phyloP scores from a whole-genome alignment of 2,329 filamentous ascomycete species.

The Tolypocladium inflatum region DNA sequence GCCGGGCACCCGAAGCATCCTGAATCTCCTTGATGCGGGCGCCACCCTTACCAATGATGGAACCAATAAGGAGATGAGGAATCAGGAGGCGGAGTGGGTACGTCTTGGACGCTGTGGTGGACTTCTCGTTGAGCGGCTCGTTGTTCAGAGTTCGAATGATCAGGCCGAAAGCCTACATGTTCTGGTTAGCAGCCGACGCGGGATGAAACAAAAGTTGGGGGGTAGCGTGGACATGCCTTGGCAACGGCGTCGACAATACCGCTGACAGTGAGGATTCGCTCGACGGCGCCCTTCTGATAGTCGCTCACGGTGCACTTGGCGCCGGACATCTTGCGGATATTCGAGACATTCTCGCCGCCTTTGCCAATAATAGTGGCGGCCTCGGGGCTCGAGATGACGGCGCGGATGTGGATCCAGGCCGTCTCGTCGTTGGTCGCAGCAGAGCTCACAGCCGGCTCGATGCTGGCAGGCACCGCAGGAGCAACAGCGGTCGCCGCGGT shows the following conservation, averaged over 20 bases:
- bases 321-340: conserved; percentile 88
- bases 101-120: conserved; percentile 89
- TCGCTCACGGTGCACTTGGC: conserved; percentile 99
- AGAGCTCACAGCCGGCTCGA: conserved; percentile 27
- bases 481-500: conserved; percentile 23
- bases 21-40: conserved; percentile 97
- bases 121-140: conserved; percentile 79
- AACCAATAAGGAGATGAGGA: conserved; percentile 94
- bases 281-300: conserved; percentile 92
- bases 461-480: conserved; percentile 16
- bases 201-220: not conserved
- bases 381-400: conserved; percentile 94
- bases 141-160: conserved; percentile 98
- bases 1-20: conserved; percentile 88
- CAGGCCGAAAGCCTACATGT: conserved; percentile 74
- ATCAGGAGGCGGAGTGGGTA: conserved; percentile 93
- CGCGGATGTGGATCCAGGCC: conserved; percentile 92
- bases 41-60: conserved; percentile 96
- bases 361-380: conserved; percentile 98
- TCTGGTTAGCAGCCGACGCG: conserved; percentile 14
- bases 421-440: conserved; percentile 73
- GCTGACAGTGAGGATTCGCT: conserved; percentile 95
- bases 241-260: conserved; percentile 93
- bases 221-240: conserved; percentile 54
- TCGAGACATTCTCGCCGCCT: conserved; percentile 95